phyloP scores from a whole-genome alignment of 1,284 basidiomycete species.

The Pholiota adiposa region DNA sequence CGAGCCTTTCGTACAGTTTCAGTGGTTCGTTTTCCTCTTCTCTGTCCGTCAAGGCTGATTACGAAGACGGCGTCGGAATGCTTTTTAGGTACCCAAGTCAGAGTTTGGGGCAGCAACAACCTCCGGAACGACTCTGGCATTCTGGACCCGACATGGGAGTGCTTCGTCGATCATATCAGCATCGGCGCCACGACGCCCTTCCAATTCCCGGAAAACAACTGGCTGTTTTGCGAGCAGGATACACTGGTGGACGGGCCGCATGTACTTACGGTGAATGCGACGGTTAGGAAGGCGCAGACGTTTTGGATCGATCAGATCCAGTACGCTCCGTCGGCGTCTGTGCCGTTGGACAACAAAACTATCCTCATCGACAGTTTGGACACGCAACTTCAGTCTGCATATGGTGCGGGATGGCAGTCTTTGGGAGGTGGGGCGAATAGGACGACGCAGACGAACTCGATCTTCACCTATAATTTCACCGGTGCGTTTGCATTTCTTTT shows the following conservation, averaged over 20 bases:
- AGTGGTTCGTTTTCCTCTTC: slow-evolving; percentile 17
- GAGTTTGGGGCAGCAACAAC: slow-evolving; percentile 22
- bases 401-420: slow-evolving; percentile 25
- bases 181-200: slow-evolving; percentile 15
- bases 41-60: background rate
- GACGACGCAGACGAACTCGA: slow-evolving; percentile 25
- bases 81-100: slow-evolving; percentile 20
- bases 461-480: slow-evolving; percentile 28
- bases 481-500: slow-evolving; percentile 21
- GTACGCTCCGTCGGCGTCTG: slow-evolving; percentile 24
- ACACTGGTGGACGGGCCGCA: slow-evolving; percentile 23
- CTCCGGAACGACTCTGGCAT: slow-evolving; percentile 19
- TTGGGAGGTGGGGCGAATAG: slow-evolving; percentile 24
- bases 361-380: slow-evolving; percentile 25
- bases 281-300: slow-evolving; percentile 18
- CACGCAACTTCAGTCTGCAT: slow-evolving; percentile 18
- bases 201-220: slow-evolving; percentile 29
- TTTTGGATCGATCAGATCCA: slow-evolving; percentile 29
- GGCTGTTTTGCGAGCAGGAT: slow-evolving; percentile 21
- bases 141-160: slow-evolving; percentile 22
- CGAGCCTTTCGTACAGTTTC: slow-evolving; percentile 23
- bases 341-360: slow-evolving; percentile 14
- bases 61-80: too few relatives aligned
- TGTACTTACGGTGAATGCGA: slow-evolving; percentile 23
- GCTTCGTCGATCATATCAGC: slow-evolving; percentile 22